A percentile compares a stretch with the other conserved stretches of the same genome.
phyloP scores from a whole-genome alignment of 441 rosid species.

The Populus hybrid region DNA sequence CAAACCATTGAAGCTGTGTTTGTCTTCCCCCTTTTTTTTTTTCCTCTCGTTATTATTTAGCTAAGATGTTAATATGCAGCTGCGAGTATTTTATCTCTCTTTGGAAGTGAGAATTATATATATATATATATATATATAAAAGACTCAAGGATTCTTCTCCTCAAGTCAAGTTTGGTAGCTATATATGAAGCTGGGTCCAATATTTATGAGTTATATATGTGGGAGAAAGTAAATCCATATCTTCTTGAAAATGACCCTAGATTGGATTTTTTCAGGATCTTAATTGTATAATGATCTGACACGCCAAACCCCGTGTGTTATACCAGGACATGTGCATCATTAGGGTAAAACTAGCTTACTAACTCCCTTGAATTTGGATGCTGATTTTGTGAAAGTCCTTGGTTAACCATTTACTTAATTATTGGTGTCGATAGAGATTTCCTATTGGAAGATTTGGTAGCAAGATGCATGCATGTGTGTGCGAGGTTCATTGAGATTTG shows the following conservation, averaged over 20 bases:
- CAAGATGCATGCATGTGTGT: too few species aligned
- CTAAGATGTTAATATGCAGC: too few species aligned
- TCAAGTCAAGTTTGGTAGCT: too few species aligned
- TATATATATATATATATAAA: too few species aligned
- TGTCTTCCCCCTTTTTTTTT: too few species aligned
- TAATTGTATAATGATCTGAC: neutral
- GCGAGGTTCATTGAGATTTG: too few species aligned
- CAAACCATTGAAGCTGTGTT: too few species aligned
- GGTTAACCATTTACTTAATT: neutral
- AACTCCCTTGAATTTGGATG: slow-evolving; percentile 8
- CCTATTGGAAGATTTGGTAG: neutral
- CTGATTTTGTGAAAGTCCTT: neutral
- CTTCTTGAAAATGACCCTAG: slow-evolving; percentile 1
- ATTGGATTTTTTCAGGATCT: neutral
- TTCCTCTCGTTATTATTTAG: too few species aligned
- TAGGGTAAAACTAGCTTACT: neutral
- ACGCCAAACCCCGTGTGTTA: neutral
- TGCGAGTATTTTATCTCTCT: too few species aligned
- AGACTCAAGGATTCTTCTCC: too few species aligned
- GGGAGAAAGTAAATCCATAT: neutral
- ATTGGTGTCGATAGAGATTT: neutral
- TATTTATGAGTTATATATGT: neutral
- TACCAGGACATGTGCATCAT: neutral
- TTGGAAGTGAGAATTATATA: too few species aligned
- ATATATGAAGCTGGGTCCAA: neutral